Conservation (phyloP, 805 yeast genomes). For the Candida sonorensis region DNA sequence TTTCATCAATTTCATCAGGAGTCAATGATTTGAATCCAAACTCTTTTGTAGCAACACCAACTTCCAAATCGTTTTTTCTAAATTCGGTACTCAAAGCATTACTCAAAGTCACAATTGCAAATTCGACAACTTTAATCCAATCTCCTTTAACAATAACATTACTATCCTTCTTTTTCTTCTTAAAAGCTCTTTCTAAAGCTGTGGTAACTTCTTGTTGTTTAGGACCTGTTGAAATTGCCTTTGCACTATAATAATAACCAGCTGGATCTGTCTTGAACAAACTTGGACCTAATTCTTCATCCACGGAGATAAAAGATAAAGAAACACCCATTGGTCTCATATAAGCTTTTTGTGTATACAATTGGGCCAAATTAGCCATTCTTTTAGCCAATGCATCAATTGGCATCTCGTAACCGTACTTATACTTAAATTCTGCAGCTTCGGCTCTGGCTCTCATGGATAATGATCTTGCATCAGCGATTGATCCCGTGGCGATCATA, state of each 20-base stretch:
- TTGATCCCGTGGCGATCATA: conserved; percentile 88
- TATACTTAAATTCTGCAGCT: conserved; percentile 90
- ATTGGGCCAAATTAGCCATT: conserved; percentile 92
- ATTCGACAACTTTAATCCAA: conserved; percentile 85
- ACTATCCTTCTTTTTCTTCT: conserved; percentile 39
- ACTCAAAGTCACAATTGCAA: conserved; percentile 80
- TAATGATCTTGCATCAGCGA: conserved; percentile 90
- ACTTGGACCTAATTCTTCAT: conserved; percentile 85
- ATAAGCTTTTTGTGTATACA: conserved; percentile 95
- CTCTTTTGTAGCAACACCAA: conserved; percentile 74
- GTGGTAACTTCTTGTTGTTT: conserved; percentile 95
- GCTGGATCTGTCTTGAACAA: conserved; percentile 96
- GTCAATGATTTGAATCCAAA: conserved; percentile 69
- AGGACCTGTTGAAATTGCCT: conserved; percentile 94
- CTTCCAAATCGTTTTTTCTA: conserved; percentile 86
- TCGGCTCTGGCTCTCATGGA: conserved; percentile 91
- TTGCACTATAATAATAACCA: conserved; percentile 85
- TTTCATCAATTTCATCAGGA: conserved; percentile 88
- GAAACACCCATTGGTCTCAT: conserved; percentile 98
- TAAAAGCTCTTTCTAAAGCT: conserved; percentile 82
- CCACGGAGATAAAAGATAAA: conserved; percentile 78
- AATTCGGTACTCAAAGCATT: conserved; percentile 88
- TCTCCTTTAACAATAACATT: conserved; percentile 65
- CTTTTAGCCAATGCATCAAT: conserved; percentile 87
- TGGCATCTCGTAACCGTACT: conserved; percentile 96